Evolutionary conservation across 2,329 filamentous ascomycete species (phyloP).

Genomic region (Orbilia oligospora): DNA sequence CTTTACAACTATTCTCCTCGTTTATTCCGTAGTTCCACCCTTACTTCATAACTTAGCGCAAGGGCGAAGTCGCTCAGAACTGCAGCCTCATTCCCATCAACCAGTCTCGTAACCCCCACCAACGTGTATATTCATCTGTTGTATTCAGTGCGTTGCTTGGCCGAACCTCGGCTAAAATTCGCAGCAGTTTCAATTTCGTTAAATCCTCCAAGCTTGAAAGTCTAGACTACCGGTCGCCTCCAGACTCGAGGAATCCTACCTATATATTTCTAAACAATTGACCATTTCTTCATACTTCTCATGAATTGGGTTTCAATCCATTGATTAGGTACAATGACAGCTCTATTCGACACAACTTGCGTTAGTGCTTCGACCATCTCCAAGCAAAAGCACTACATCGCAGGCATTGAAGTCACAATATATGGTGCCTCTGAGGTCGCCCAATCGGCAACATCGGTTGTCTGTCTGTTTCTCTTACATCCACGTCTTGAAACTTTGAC

Average conservation of each 20-base stretch:
- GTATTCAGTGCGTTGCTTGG: slow-evolving; percentile 22
- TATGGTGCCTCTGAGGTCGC: slow-evolving; percentile 85
- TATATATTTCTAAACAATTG: background rate
- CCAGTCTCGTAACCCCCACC: no score
- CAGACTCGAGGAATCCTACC: background rate
- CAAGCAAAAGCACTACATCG: slow-evolving; percentile 71
- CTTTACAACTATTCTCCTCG: no score
- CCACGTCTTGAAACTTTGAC: slow-evolving; percentile 79
- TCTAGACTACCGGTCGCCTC: background rate
- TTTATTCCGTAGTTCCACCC: no score
- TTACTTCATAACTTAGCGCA: background rate
- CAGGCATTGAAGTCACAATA: slow-evolving; percentile 82
- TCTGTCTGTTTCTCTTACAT: slow-evolving; percentile 93
- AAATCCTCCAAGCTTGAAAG: background rate
- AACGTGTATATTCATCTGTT: background rate
- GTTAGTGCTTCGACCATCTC: slow-evolving; percentile 35
- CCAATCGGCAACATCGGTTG: slow-evolving; percentile 71
- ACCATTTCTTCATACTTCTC: background rate
- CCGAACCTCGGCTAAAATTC: slow-evolving; percentile 34
- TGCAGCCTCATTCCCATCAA: no score
- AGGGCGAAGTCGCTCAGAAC: background rate
- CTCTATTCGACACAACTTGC: slow-evolving; percentile 45
- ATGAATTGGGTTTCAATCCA: background rate
- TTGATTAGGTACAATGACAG: slow-evolving; percentile 18
- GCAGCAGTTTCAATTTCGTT: background rate